A percentile compares a stretch with the other conserved stretches of the same genome.
Evolutionary conservation across 1,284 basidiomycete genomes (phyloP).

Genomic region (Trichosporon ovoides): DNA sequence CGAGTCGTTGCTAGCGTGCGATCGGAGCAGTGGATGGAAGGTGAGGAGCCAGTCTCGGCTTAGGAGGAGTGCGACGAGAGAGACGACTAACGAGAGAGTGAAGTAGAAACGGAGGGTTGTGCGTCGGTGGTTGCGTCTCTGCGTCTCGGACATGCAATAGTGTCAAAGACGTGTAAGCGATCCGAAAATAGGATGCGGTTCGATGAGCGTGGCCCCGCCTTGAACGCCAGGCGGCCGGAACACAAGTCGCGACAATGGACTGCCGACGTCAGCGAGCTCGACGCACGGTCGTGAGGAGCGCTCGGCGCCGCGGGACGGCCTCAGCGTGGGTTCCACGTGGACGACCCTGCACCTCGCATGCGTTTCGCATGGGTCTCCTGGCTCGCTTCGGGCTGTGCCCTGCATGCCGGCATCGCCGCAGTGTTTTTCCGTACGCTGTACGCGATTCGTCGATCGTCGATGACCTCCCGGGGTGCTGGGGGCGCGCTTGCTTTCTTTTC

Average conservation of each 20-base stretch:
- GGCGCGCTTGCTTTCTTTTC: conserved; percentile 2
- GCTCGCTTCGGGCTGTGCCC: not conserved
- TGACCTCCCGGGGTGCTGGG: too few relatives aligned
- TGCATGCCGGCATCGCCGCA: not conserved
- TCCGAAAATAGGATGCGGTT: too few relatives aligned
- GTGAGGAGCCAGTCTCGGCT: not conserved
- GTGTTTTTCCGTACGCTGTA: not conserved
- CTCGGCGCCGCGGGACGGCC: too few relatives aligned
- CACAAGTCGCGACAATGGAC: too few relatives aligned
- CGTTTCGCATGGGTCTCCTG: not conserved
- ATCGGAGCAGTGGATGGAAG: not conserved
- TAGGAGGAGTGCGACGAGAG: not conserved
- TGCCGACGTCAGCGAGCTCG: too few relatives aligned
- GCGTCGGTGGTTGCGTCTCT: not conserved
- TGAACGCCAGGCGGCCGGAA: too few relatives aligned
- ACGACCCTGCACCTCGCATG: not conserved
- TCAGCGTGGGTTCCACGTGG: not conserved
- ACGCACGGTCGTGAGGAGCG: too few relatives aligned
- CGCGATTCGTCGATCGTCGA: not conserved
- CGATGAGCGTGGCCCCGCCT: too few relatives aligned
- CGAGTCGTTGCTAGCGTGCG: not conserved
- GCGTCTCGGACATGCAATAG: not conserved
- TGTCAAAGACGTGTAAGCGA: not conserved
- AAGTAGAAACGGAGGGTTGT: not conserved
- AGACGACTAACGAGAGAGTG: not conserved